A percentile compares a stretch with the other conserved stretches of the same genome.
Conservation (phyloP, 768 basidiomycete species). For the Auriculariales sp. region DNA sequence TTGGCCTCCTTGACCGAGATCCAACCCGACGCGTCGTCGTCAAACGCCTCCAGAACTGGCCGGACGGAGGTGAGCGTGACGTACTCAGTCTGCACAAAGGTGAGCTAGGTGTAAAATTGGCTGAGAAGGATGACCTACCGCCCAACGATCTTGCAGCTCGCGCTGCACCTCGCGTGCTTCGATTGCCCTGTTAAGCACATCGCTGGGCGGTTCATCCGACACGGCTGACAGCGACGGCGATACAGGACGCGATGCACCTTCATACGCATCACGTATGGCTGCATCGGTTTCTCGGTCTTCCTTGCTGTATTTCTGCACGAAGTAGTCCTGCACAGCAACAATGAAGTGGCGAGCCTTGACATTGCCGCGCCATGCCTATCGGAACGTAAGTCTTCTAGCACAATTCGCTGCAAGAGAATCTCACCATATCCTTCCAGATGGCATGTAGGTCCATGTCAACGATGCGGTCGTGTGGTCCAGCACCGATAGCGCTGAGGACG, state of each 20-base stretch:
- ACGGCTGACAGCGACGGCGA: neutral
- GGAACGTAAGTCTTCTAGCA: neutral
- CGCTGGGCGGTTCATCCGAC: neutral
- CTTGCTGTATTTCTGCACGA: conserved; percentile 11
- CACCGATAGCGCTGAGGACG: conserved; percentile 23
- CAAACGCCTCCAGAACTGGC: conserved; percentile 24
- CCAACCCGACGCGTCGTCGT: conserved; percentile 26
- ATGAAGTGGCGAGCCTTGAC: conserved; percentile 39
- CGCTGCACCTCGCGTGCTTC: neutral
- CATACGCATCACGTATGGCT: neutral
- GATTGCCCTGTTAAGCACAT: neutral
- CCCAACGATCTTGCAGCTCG: conserved; percentile 18
- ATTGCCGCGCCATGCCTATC: conserved; percentile 34
- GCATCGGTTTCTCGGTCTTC: neutral
- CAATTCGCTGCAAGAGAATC: conserved; percentile 2
- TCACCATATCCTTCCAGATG: conserved; percentile 41
- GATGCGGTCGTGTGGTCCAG: conserved; percentile 32
- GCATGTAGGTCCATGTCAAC: conserved; percentile 30
- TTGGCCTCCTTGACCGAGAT: conserved; percentile 21
- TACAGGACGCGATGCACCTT: neutral
- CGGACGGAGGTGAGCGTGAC: conserved; percentile 20
- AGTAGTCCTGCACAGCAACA: conserved; percentile 25
- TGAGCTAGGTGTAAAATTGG: too few species aligned
- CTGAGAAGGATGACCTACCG: too few species aligned
- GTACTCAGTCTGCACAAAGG: too few species aligned